Evolutionary conservation across 148 eudicot species (phyloP), one percentile per base, ranked within the genome.

Genomic region (Fagopyrum tataricum): DNA sequence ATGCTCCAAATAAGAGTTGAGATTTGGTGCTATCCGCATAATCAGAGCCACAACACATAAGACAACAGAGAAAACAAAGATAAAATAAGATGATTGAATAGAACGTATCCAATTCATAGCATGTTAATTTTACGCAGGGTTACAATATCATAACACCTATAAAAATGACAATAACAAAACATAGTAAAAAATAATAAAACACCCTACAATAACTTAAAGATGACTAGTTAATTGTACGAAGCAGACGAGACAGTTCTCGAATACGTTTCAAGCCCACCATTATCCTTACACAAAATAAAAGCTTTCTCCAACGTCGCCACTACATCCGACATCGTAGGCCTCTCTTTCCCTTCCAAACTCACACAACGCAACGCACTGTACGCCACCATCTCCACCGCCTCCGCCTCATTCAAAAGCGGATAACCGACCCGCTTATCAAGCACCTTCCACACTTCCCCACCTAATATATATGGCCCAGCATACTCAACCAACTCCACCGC

Each of bases 221-320:
- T 46, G 12, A 46, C 49, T 46, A 56, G 62, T 14, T 64, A 37
- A 3, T 23, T 58, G 8, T 59, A 64, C 1, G 69, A 64, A 64
- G 69, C 69, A 64, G 44, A 64, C 6, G 69, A 64, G 18, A 64
- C 69, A 0, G 69, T 64, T 31, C 69, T 42, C 13, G 69, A 64
- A 37, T 14, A 64, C 9, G 43, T 14, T 64, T 64, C 69, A 6
- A 37, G 1, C 10, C 84, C 82, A 66, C 74, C 73, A 55, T 75
- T 73, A 48, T 84, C 88, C 61, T 77, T 81, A 75, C 85, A 86
- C 42, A 84, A 72, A 48, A 75, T 74, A 56, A 84, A 62, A 20
- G 90, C 86, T 67, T 80, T 86, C 81, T 88, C 92, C 75, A 88
- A 79, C 51, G 81, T 88, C 8, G 88, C 80, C 59, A 84, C 87